Evolutionary conservation across 73 alveolate genomes (phyloP), one percentile per base, ranked within the genome.

Genomic region (Paraurostyla sp.): DNA sequence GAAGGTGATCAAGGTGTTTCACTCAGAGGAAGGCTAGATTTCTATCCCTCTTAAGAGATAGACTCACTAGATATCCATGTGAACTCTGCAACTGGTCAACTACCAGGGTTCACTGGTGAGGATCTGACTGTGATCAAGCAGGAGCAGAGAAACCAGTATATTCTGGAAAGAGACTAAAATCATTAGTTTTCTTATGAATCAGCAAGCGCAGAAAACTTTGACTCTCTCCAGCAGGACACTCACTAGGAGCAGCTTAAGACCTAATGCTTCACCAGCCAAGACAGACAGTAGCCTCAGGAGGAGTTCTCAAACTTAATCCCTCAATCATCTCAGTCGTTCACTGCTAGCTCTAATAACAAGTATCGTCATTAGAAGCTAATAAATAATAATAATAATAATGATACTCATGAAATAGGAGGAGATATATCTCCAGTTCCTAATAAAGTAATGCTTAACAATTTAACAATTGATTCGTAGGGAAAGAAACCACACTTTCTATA

Each of bases 291-390:
- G 36, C 6, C 40, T 65, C 25, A 0, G 32, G 42, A 18, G 6
- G 11, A n/a, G 23, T 54, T 54, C 18, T 20, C 23, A 54, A 54
- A n/a, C 30, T 54, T 54, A 54, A 35, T 20, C 18, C 30, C 15
- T 54, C 23, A 54, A 35, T 22, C 35, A 22, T 38, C 60, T 30
- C 35, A 35, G 46, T 65, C 82, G 13, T 65, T 65, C 23, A 65
- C 82, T 1, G 41, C 56, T 40, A 33, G 20, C 23, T 13, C 56
- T 13, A 2, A 65, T 35, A 4, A 4, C 13, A 38, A 65, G 25
- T 13, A 3, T n/a, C 35, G 41, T 38, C 82, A 65, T 65, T 65
- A 65, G 46, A 65, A 23, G 41, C 82, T 65, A 6, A 25, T 65
- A 32, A 56, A 56, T 3, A 38, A 2, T 32, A 56, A 65, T 15